Evolutionary conservation across 495 filamentous ascomycete species (phyloP), one percentile per base, ranked within the genome.

Genomic region (Aspergillus ellipticus): DNA sequence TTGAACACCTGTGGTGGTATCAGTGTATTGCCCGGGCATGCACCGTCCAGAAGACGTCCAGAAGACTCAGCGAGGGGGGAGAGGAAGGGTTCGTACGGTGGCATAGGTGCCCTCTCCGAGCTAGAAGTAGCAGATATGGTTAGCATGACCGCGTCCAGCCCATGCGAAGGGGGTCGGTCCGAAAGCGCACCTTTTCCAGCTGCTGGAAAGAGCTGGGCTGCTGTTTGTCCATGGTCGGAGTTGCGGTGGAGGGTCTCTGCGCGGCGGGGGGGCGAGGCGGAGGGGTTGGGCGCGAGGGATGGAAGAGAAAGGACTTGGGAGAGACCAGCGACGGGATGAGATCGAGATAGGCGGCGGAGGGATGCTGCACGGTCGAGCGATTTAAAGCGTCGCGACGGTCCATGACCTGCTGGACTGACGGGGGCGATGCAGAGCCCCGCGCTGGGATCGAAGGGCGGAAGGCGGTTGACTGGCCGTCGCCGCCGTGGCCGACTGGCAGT

Each of bases 21-120:
- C 2, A 42, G 29, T 43, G 33, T 31, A 48, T 42, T 37, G 29
- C 3, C 47, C 24, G 29, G 7, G 13, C 7, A 28, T 7, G 24
- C 7, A 28, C 24, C 4, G 24, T 28, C 24, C 3, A 4, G 19
- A 45, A 16, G n/a, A 17, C n/a, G n/a, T 24, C 1, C 42, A 33
- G 19, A 45, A 16, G n/a, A 17, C 9, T 37, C 16, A 41, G 26
- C 29, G 35, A 42, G 11, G 51, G 28, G 17, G 20, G 43, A 17
- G 48, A 20, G 24, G 47, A 42, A 39, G 50, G 28, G 48, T 46
- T 54, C 84, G 63, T 82, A 96, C 94, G 21, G 94, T 98, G 53
- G 94, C 94, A 86, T 98, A 98, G 42, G 94, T 98, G 52, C 94
- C 94, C 81, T 98, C 94, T 68, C 94, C 94, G 58, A 98, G 79